phyloP scores from a whole-genome alignment of 352 stramenopile species.

The Hyaloperonospora brassicae region DNA sequence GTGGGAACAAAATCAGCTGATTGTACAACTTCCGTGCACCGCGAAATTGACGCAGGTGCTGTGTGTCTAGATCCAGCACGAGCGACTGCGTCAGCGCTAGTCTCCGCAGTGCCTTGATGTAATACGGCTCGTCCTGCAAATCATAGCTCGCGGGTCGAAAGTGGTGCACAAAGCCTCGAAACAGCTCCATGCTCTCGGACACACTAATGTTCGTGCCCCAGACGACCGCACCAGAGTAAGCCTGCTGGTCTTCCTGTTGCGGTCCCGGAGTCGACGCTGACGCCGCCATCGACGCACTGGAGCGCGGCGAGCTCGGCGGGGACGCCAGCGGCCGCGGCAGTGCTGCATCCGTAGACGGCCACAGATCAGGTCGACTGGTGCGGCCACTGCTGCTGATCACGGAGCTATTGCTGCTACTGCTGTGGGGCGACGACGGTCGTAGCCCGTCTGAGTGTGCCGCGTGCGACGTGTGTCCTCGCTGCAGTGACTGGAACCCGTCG shows the following conservation, averaged over 20 bases:
- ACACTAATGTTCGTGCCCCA: constrained; percentile 93
- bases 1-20: constrained; percentile 94
- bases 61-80: constrained; percentile 88
- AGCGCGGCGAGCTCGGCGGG: constrained; percentile 56
- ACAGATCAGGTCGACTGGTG: constrained; percentile 15
- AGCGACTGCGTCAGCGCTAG: constrained; percentile 76
- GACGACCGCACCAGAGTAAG: constrained; percentile 79
- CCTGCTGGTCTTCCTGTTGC: constrained; percentile 39
- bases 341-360: constrained; percentile 9
- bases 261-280: constrained; percentile 27
- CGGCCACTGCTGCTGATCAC: constrained; percentile 21
- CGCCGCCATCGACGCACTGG: constrained; percentile 32
- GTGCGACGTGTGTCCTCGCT: constrained; percentile 13
- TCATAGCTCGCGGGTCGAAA: constrained; percentile 41
- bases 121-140: constrained; percentile 49
- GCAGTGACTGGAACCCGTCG: constrained; percentile 37
- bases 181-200: constrained; percentile 85
- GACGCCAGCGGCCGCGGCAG: constrained; percentile 54
- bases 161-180: constrained; percentile 84
- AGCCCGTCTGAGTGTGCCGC: constrained; percentile 13
- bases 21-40: constrained; percentile 89
- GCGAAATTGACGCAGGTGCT: constrained; percentile 81
- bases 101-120: constrained; percentile 68
- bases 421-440: constrained; percentile 29
- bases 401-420: constrained; percentile 35